These are phyloP conservation scores for Colletotrichum truncatum DNA, from an alignment of 2,329 filamentous ascomycete species.

Conservation along the genomic window DNA sequence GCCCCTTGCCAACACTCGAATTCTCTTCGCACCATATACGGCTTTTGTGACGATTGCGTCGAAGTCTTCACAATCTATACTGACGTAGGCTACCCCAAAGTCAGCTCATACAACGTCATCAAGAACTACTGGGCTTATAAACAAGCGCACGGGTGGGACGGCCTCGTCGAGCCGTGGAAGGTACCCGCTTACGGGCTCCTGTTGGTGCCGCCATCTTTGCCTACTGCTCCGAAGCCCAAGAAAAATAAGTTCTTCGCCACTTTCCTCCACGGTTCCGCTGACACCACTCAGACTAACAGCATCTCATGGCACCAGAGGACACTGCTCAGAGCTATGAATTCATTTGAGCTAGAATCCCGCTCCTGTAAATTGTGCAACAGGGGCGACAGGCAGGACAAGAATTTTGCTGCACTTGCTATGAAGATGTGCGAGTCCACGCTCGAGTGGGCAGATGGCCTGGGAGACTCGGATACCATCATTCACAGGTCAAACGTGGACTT, in stretches of 20 bases:
- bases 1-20: conserved; percentile 12
- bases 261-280: neutral
- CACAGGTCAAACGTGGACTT: neutral
- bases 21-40: neutral
- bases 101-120: neutral
- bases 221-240: neutral
- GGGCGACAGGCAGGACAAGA: neutral
- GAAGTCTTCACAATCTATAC: neutral
- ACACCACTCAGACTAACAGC: neutral
- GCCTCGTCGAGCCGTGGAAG: neutral
- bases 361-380: neutral
- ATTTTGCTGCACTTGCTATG: neutral
- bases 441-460: neutral
- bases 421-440: neutral
- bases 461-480: neutral
- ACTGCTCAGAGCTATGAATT: neutral
- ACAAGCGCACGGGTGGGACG: neutral
- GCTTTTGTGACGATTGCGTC: conserved; percentile 17
- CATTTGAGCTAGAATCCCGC: neutral
- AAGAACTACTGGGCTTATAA: conserved; percentile 25
- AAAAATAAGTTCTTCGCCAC: neutral
- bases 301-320: neutral
- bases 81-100: neutral
- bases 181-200: neutral
- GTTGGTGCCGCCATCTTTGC: neutral